phyloP scores from a whole-genome alignment of 176 grass and related monocot genomes.

The Tuctoria greenei region DNA sequence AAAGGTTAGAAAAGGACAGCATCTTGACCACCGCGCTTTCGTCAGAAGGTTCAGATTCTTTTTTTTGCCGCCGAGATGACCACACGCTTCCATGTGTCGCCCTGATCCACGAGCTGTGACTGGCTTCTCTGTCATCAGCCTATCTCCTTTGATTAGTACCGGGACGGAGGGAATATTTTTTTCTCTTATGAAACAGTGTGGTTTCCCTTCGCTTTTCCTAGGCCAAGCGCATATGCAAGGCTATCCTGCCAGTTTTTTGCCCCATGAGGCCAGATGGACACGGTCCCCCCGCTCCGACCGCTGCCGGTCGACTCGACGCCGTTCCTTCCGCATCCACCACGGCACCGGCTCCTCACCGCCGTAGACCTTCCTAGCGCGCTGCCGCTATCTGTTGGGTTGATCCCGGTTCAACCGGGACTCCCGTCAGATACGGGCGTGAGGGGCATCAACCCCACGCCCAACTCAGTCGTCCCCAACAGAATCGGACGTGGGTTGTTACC shows the following conservation, averaged over 20 bases:
- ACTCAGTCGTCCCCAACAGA: too few relatives aligned
- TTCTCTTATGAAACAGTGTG: neutral
- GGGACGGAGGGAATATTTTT: too few relatives aligned
- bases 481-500: too few relatives aligned
- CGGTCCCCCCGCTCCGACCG: too few relatives aligned
- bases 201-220: neutral
- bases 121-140: neutral
- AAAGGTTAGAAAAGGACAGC: conserved; percentile 34
- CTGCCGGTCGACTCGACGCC: too few relatives aligned
- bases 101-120: conserved; percentile 11
- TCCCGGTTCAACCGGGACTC: too few relatives aligned
- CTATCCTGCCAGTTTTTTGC: conserved; percentile 29
- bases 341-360: neutral
- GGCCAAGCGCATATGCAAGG: neutral
- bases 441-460: too few relatives aligned
- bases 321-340: neutral
- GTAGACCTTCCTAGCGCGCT: neutral
- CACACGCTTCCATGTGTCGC: conserved; percentile 27
- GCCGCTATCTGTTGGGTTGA: too few relatives aligned
- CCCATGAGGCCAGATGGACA: conserved; percentile 29
- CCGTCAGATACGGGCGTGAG: too few relatives aligned
- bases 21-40: conserved; percentile 20
- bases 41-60: neutral
- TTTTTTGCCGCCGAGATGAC: conserved; percentile 11
- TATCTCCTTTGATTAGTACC: too few relatives aligned